A percentile compares a stretch with the other conserved stretches of the same genome.
Evolutionary conservation across 2,329 filamentous ascomycete species (phyloP).

Genomic region (Fusarium sp.): DNA sequence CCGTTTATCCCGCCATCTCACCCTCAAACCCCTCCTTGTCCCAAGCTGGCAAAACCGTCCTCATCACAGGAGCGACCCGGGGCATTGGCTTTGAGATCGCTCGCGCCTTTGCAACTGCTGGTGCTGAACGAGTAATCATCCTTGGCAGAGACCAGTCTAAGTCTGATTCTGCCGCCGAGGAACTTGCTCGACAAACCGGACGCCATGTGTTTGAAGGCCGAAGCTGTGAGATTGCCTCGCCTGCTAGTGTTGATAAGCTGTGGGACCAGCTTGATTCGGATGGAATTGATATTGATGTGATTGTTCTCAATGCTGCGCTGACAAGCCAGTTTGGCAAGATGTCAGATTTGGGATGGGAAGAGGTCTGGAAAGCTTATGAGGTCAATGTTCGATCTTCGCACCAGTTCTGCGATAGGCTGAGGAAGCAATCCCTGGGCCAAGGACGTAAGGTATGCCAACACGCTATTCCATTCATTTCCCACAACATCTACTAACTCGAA

Average conservation of each 20-base stretch:
- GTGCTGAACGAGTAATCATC: background rate
- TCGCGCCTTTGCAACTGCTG: background rate
- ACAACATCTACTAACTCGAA: background rate
- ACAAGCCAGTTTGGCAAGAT: background rate
- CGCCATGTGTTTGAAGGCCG: background rate
- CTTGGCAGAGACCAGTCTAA: background rate
- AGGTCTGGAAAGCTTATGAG: background rate
- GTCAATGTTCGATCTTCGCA: background rate
- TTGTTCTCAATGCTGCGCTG: background rate
- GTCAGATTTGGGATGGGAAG: background rate
- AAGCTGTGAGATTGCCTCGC: background rate
- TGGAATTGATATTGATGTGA: background rate
- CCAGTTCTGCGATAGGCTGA: background rate
- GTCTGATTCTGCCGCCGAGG: background rate
- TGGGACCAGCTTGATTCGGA: background rate
- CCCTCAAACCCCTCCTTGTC: background rate
- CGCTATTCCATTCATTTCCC: accelerated
- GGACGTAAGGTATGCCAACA: background rate
- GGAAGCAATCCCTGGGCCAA: background rate
- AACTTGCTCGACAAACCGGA: background rate
- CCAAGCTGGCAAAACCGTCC: background rate
- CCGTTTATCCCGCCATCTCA: background rate
- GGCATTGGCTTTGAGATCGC: conserved; percentile 3
- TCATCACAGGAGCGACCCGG: background rate
- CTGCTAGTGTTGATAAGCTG: background rate